Evolutionary conservation across 192 early-diverging fungal species (phyloP), one percentile per base, ranked within the genome.

Genomic region (Funneliformis geosporum): DNA sequence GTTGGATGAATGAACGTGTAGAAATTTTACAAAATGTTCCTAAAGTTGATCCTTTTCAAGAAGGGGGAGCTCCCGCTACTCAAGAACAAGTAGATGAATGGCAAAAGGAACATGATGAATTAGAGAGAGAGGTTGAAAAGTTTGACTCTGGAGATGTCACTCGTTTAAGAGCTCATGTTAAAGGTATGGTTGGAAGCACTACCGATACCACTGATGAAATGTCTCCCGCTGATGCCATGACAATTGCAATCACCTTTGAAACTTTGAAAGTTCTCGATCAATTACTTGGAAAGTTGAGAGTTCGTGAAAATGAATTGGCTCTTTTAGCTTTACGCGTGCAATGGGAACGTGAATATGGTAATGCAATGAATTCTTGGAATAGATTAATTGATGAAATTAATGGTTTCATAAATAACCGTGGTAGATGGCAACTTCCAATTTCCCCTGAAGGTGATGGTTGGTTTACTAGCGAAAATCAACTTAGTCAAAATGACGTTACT

Each of bases 211-310:
- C 80, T 82, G 28, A 80, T 83, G 21, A 38, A 44, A 67, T 78
- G 76, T 78, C 76, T 60, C 86, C 86, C 4, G 86, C 86, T 18
- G 86, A 87, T 38, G 85, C 86, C 8, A 85, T 83, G 18, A 87
- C 86, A 0, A 87, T 87, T 44, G 82, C 83, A 60, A 85, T 85
- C 12, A 87, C 84, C 1, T 80, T 87, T 8, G 80, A 81, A 25
- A 87, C 86, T 5, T 61, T 87, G 25, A 84, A 55, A 61, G 81
- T 81, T 25, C 66, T 87, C 12, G 86, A 87, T 64, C 69, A 76
- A 43, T 47, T 87, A 47, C 79, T 84, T 73, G 62, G 81, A 38
- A 59, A 81, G 39, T 60, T 87, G 61, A 71, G 78, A 74, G 25
- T 76, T 33, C 73, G 76, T 46, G 44, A 81, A 14, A 80, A 87